Evolutionary conservation across 495 filamentous ascomycete species (phyloP), one percentile per base, ranked within the genome.

Genomic region (Evernia prunastri): DNA sequence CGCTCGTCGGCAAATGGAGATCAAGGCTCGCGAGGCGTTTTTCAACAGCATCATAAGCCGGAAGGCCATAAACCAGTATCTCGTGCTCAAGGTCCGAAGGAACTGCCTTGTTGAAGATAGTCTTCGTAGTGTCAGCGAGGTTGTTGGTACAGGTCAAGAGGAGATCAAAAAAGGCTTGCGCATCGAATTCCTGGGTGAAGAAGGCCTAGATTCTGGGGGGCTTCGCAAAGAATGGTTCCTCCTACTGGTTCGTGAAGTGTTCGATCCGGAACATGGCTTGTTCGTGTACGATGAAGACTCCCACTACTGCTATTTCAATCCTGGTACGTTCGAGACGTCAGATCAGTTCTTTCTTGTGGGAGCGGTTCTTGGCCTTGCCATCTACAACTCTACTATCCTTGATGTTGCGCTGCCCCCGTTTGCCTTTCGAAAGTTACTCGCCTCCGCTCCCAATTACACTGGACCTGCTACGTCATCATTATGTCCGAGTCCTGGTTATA

Each of bases 271-370:
- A 68, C 87, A 96, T 75, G 91, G 91, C 0, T 84, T 96, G 70
- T 96, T 96, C 72, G 77, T 89, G 23, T 97, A 96, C 75, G 93
- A 96, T 67, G 90, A 96, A n/a, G 92, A 97, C 67, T 96, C 92
- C 8, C 82, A 84, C 42, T 91, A 89, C 70, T 96, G 92, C 73
- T 97, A 97, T 74, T 97, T 97, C 79, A 97, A 96, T 71, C 89
- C 92, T 3, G 83, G 87, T 70, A 90, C 89, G 49, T 90, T 96
- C 68, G 92, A 97, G 72, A 92, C 90, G 0, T 93, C 93, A 11
- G 91, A 96, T 70, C 92, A 96, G 67, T 97, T 89, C 72, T 96
- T 92, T 70, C 79, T 97, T 53, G 90, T 97, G 56, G 92, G 92
- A 31, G 90, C 91, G 43, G 76, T 96, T 37, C 82, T 96, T 33